Percentiles rank a stretch among this genome's conserved stretches.
phyloP scores from a whole-genome alignment of 2,329 filamentous ascomycete genomes.

The Ceratocystis huliohia region DNA sequence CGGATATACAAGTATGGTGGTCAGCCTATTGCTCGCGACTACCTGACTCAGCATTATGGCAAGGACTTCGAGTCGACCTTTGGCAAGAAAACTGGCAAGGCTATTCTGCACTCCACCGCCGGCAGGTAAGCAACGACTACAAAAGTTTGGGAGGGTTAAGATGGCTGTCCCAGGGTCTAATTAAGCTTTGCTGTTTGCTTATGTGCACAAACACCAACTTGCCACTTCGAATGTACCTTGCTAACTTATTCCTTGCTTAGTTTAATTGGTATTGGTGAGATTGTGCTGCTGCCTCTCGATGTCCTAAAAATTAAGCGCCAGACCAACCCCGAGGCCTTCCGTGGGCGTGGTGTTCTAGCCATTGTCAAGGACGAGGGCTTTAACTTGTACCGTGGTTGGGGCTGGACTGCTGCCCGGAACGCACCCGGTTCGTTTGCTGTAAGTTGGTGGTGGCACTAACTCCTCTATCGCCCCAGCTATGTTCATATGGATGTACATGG shows the following conservation, averaged over 20 bases:
- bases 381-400: conserved; percentile 88
- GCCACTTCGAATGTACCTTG: background rate
- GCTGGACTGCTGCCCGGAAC: conserved; percentile 94
- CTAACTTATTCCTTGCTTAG: conserved; percentile 31
- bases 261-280: conserved; percentile 93
- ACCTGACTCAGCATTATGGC: conserved; percentile 66
- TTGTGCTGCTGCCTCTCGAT: conserved; percentile 85
- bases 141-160: background rate
- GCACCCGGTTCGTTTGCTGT: conserved; percentile 94
- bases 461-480: too few species aligned
- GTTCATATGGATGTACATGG: background rate
- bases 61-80: conserved; percentile 77
- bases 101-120: conserved; percentile 92
- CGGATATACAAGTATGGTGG: conserved; percentile 98
- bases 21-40: conserved; percentile 89
- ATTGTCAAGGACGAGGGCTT: conserved; percentile 93
- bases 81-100: conserved; percentile 94
- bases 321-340: conserved; percentile 97
- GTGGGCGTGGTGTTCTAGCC: conserved; percentile 76
- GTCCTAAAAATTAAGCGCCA: conserved; percentile 99
- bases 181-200: background rate
- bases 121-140: conserved; percentile 49
- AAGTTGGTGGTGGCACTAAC: conserved; percentile 30
- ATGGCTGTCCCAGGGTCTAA: background rate
- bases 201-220: background rate